Percentiles rank a stretch among this genome's conserved stretches.
These are phyloP conservation scores for Phoma sp. DNA, from an alignment of 2,329 filamentous ascomycete genomes.

Conservation along the genomic window DNA sequence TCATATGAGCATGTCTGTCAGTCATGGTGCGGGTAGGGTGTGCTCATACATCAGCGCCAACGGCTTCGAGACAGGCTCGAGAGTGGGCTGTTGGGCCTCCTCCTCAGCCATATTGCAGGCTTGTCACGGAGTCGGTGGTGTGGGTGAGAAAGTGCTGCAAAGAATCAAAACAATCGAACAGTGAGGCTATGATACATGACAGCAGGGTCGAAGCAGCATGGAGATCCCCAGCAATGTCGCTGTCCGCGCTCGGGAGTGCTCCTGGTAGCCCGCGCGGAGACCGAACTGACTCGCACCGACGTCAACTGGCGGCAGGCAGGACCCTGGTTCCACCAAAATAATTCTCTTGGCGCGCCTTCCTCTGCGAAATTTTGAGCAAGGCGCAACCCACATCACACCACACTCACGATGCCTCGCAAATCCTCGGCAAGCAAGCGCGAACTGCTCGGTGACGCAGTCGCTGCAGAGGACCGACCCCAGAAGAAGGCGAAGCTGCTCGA, in stretches of 20 bases:
- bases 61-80: conserved; percentile 50
- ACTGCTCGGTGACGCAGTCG: conserved; percentile 22
- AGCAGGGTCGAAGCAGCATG: conserved; percentile 6
- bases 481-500: conserved; percentile 48
- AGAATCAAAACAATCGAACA: conserved; percentile 20
- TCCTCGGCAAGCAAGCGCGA: conserved; percentile 39
- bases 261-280: conserved; percentile 26
- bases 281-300: conserved; percentile 13
- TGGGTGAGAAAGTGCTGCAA: conserved; percentile 8
- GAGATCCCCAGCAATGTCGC: conserved; percentile 12
- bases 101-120: conserved; percentile 44
- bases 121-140: not conserved
- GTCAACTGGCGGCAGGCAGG: conserved; percentile 20
- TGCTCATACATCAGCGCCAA: conserved; percentile 50
- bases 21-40: not conserved
- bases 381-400: conserved; percentile 8
- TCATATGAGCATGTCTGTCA: conserved; percentile 15
- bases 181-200: conserved; percentile 29
- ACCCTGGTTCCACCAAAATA: conserved; percentile 16
- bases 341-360: conserved; percentile 25
- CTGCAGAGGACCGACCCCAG: conserved; percentile 32
- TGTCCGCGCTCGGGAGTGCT: conserved; percentile 14
- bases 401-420: conserved; percentile 29
- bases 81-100: conserved; percentile 34
- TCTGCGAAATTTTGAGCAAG: conserved; percentile 32